Percentiles rank a stretch among this genome's conserved stretches.
phyloP scores from a whole-genome alignment of 2,329 filamentous ascomycete genomes.

The Thielaviopsis musarum region DNA sequence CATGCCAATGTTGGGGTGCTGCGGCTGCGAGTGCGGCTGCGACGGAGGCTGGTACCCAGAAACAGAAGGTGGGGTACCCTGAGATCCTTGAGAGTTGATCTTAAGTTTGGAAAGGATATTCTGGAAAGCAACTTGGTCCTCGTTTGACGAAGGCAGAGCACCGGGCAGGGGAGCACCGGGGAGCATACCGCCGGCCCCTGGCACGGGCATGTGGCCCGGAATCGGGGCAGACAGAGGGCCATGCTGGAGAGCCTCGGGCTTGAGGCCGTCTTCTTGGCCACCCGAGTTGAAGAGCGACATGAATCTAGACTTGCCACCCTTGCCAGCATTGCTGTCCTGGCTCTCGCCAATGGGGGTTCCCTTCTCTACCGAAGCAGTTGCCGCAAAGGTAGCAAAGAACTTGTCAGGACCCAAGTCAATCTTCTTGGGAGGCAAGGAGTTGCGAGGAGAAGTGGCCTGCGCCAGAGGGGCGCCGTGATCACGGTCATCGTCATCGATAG shows the following conservation, averaged over 20 bases:
- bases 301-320: conserved; percentile 51
- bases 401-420: conserved; percentile 56
- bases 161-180: neutral
- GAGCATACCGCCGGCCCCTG: conserved; percentile 4
- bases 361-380: conserved; percentile 26
- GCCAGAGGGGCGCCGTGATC: conserved; percentile 15
- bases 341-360: conserved; percentile 35
- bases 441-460: conserved; percentile 2
- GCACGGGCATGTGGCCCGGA: conserved; percentile 6
- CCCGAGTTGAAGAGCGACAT: conserved; percentile 57
- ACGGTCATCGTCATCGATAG: conserved; percentile 20
- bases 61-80: conserved; percentile 28
- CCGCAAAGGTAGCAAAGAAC: conserved; percentile 49
- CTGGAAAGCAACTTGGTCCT: conserved; percentile 76
- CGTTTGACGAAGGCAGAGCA: conserved; percentile 23
- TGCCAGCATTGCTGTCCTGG: conserved; percentile 20
- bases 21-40: conserved; percentile 24
- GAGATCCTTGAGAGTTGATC: conserved; percentile 26
- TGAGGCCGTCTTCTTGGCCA: conserved; percentile 14
- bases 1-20: conserved; percentile 18
- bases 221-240: conserved; percentile 9
- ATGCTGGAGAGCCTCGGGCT: conserved; percentile 3
- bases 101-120: conserved; percentile 70
- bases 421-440: conserved; percentile 6
- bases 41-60: conserved; percentile 14